These are phyloP conservation scores for Lichtheimia ornata DNA, from an alignment of 371 early-diverging fungal genomes.

Conservation along the genomic window DNA sequence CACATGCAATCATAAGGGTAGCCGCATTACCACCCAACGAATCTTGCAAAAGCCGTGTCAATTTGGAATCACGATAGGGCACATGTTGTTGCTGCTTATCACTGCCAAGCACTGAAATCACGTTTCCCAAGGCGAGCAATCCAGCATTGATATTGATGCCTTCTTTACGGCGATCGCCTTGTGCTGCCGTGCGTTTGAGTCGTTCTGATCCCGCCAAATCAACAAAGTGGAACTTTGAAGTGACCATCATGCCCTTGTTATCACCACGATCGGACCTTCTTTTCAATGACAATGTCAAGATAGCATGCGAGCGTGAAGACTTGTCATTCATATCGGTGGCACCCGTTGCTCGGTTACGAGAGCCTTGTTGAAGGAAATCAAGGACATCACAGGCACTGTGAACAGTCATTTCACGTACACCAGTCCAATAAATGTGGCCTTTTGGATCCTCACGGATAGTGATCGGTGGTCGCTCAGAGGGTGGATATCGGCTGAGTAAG, in stretches of 20 bases:
- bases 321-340: constrained; percentile 96
- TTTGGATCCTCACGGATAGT: constrained; percentile 91
- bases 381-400: constrained; percentile 79
- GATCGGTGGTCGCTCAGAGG: constrained; percentile 60
- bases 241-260: constrained; percentile 49
- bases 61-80: constrained; percentile 98
- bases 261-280: constrained; percentile 23
- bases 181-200: constrained; percentile 92
- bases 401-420: constrained; percentile 83
- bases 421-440: constrained; percentile 89
- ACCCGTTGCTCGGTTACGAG: constrained; percentile 88
- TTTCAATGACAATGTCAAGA: constrained; percentile 86
- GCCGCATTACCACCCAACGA: constrained; percentile 93
- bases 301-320: constrained; percentile 97
- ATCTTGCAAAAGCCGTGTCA: constrained; percentile 96
- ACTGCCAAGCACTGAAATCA: constrained; percentile 96
- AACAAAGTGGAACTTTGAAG: constrained; percentile 96
- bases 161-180: constrained; percentile 95
- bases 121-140: constrained; percentile 97
- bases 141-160: constrained; percentile 99
- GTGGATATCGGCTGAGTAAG: constrained; percentile 66
- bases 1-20: constrained; percentile 94
- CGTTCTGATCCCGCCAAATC: constrained; percentile 99
- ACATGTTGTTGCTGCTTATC: constrained; percentile 65
- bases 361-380: constrained; percentile 72